A percentile compares a stretch with the other conserved stretches of the same genome.
Conservation (phyloP, 108 stramenopile species). For the Fistulifera pelliculosa region DNA sequence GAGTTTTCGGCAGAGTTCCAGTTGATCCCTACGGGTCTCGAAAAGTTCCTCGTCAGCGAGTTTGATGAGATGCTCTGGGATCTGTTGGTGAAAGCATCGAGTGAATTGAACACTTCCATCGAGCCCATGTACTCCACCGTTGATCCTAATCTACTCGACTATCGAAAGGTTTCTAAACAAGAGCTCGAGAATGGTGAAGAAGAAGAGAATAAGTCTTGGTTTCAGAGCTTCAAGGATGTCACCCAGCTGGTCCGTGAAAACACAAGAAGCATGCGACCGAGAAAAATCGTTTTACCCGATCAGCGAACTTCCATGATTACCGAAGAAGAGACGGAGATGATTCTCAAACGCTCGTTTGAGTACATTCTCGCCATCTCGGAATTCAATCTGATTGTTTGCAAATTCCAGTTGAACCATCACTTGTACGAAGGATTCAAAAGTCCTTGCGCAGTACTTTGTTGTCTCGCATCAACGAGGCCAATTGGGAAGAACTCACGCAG, state of each 20-base stretch:
- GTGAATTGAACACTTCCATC: constrained; percentile 32
- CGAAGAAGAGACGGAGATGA: constrained; percentile 43
- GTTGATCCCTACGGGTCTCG: constrained; percentile 32
- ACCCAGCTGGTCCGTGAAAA: neutral
- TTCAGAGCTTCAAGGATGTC: neutral
- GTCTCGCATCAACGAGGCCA: constrained; percentile 17
- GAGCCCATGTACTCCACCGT: constrained; percentile 55
- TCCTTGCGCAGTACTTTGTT: constrained; percentile 22
- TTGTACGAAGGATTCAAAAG: constrained; percentile 52
- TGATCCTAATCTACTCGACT: constrained; percentile 48
- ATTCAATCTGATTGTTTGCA: constrained; percentile 32
- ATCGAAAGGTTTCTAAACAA: constrained; percentile 3
- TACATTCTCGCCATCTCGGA: constrained; percentile 50
- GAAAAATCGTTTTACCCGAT: constrained; percentile 51
- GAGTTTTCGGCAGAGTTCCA: constrained; percentile 26
- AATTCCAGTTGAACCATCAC: constrained; percentile 55
- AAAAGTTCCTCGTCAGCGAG: constrained; percentile 21
- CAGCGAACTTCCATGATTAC: constrained; percentile 55
- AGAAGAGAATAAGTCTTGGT: constrained; percentile 4
- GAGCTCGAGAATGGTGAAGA: constrained; percentile 8
- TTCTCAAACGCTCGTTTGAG: constrained; percentile 38
- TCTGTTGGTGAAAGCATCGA: constrained; percentile 40
- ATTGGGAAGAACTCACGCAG: constrained; percentile 37
- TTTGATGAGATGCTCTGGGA: constrained; percentile 64
- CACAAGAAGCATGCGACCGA: constrained; percentile 21